These are phyloP conservation scores for Entomortierella chlamydospora DNA, from an alignment of 192 early-diverging fungal genomes.

Conservation along the genomic window DNA sequence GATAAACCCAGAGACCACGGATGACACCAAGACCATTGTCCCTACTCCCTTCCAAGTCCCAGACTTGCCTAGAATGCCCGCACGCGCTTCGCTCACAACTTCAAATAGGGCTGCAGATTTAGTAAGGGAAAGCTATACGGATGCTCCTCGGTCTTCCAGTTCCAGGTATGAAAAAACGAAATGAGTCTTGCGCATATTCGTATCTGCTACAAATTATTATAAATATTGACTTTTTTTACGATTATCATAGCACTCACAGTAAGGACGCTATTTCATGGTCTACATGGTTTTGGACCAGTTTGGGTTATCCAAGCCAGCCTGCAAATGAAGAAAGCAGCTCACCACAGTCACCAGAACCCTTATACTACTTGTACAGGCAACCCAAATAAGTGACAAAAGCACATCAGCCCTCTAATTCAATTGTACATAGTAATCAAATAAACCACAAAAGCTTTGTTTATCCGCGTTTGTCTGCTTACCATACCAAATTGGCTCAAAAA, in stretches of 20 bases:
- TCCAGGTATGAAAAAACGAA: neutral
- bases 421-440: too few relatives aligned
- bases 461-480: too few relatives aligned
- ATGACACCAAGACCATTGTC: neutral
- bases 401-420: too few relatives aligned
- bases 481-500: too few relatives aligned
- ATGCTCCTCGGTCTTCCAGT: too few relatives aligned
- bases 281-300: neutral
- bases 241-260: neutral
- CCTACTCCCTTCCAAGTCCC: neutral
- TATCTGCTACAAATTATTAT: neutral
- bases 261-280: neutral
- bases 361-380: too few relatives aligned
- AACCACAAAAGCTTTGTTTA: too few relatives aligned
- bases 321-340: too few relatives aligned
- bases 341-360: too few relatives aligned
- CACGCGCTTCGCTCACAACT: neutral
- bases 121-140: neutral
- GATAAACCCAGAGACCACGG: neutral
- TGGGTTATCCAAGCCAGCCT: too few relatives aligned
- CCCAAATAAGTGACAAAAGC: too few relatives aligned
- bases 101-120: neutral
- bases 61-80: constrained; percentile 1
- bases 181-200: too few relatives aligned
- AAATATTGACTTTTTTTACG: neutral